phyloP scores from a whole-genome alignment of 2,329 filamentous ascomycete genomes.

The Truncatella angustata region DNA sequence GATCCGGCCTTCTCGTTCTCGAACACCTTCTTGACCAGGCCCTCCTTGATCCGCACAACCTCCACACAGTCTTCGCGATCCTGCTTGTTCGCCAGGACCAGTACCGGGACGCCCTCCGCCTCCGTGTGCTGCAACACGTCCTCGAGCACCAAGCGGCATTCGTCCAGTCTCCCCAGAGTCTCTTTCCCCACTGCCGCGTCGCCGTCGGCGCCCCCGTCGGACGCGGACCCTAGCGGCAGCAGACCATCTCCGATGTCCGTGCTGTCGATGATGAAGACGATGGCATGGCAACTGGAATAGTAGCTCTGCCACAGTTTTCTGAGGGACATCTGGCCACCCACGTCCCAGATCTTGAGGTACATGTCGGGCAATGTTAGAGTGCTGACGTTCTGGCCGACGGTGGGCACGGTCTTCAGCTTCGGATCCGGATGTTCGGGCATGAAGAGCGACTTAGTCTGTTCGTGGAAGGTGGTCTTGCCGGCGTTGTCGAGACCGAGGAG shows the following conservation, averaged over 20 bases:
- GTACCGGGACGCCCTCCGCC: slow-evolving; percentile 84
- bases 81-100: slow-evolving; percentile 96
- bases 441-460: slow-evolving; percentile 91
- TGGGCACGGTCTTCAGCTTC: slow-evolving; percentile 86
- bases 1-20: slow-evolving; percentile 86
- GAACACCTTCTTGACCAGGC: slow-evolving; percentile 90
- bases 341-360: slow-evolving; percentile 98
- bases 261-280: slow-evolving; percentile 96
- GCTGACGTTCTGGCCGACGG: slow-evolving; percentile 94
- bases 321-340: slow-evolving; percentile 87
- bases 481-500: slow-evolving; percentile 97
- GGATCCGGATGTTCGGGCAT: slow-evolving; percentile 59
- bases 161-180: slow-evolving; percentile 66
- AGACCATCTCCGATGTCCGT: slow-evolving; percentile 87
- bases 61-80: slow-evolving; percentile 97
- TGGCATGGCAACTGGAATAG: slow-evolving; percentile 90
- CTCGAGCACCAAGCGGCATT: slow-evolving; percentile 87
- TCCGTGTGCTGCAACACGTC: slow-evolving; percentile 84
- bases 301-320: slow-evolving; percentile 94
- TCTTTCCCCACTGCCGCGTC: slow-evolving; percentile 32
- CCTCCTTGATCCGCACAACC: slow-evolving; percentile 96
- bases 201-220: slow-evolving; percentile 39
- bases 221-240: slow-evolving; percentile 39
- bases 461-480: slow-evolving; percentile 96
- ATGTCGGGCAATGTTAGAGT: slow-evolving; percentile 89